Percentiles rank a stretch among this genome's conserved stretches.
Conservation (phyloP, 1,139 yeast genomes). For the Meyerozyma athensensis region DNA sequence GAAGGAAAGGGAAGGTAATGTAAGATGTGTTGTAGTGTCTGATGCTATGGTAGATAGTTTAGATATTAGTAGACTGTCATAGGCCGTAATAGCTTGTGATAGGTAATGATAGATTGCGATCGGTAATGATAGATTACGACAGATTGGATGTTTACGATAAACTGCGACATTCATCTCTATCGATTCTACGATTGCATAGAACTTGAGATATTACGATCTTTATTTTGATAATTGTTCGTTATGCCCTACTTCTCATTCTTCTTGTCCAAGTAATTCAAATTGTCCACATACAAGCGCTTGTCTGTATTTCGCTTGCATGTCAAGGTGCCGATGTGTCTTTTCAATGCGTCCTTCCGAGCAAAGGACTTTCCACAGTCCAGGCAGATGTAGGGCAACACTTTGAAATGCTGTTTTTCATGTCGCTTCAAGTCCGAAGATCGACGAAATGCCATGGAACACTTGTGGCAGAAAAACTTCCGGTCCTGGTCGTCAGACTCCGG, state of each 20-base stretch:
- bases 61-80: too few relatives aligned
- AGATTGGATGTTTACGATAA: too few relatives aligned
- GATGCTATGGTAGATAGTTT: too few relatives aligned
- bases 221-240: neutral
- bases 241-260: neutral
- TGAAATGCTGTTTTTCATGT: conserved; percentile 57
- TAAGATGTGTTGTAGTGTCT: too few relatives aligned
- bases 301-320: conserved; percentile 67
- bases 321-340: conserved; percentile 65
- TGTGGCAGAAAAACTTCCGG: conserved; percentile 40
- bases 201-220: neutral
- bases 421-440: conserved; percentile 62
- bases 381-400: conserved; percentile 65
- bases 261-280: conserved; percentile 24
- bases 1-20: too few relatives aligned
- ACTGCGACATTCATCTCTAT: too few relatives aligned
- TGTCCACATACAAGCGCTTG: conserved; percentile 38
- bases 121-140: too few relatives aligned
- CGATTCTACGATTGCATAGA: too few relatives aligned
- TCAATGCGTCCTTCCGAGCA: conserved; percentile 76
- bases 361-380: conserved; percentile 74
- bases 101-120: too few relatives aligned
- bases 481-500: conserved; percentile 12
- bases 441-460: conserved; percentile 54
- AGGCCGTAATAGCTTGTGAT: too few relatives aligned